Conservation (phyloP, 306 rosid genomes). For the Aeschynomene evenia region DNA sequence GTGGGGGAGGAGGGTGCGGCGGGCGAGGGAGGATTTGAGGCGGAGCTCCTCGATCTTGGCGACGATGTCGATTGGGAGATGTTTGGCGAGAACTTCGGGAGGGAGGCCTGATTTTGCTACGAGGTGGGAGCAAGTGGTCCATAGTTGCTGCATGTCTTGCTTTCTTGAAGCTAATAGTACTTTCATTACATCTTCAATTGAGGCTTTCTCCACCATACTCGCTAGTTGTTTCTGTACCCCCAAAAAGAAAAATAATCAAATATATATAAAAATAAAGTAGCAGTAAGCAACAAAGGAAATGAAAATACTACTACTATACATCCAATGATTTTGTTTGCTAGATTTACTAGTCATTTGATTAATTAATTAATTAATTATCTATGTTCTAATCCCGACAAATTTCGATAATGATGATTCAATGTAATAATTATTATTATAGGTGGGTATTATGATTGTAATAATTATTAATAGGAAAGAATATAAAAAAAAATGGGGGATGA, state of each 20-base stretch:
- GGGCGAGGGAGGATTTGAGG: slow-evolving; percentile 71
- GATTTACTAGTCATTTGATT: too few relatives aligned
- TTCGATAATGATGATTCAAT: too few relatives aligned
- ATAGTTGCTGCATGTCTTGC: slow-evolving; percentile 97
- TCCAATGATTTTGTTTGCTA: too few relatives aligned
- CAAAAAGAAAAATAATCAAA: too few relatives aligned
- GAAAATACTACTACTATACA: too few relatives aligned
- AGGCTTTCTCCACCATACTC: slow-evolving; percentile 96
- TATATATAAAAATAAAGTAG: neutral
- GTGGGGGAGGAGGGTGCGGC: slow-evolving; percentile 59
- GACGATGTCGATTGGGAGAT: slow-evolving; percentile 78
- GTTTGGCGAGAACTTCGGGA: slow-evolving; percentile 84
- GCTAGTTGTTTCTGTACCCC: slow-evolving; percentile 87
- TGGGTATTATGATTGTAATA: too few relatives aligned
- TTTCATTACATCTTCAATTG: slow-evolving; percentile 97
- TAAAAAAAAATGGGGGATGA: neutral
- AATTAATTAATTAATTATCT: too few relatives aligned
- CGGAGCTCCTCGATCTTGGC: slow-evolving; percentile 96
- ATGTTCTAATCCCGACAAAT: too few relatives aligned
- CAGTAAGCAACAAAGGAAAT: neutral
- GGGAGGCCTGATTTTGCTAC: slow-evolving; percentile 95
- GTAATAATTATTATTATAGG: too few relatives aligned
- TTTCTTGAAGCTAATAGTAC: slow-evolving; percentile 86
- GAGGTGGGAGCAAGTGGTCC: slow-evolving; percentile 92
- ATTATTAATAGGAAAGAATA: too few relatives aligned